A percentile compares a stretch with the other conserved stretches of the same genome.
Evolutionary conservation across 345 rosid genomes (phyloP).

Genomic region (Hibiscus tridactylites): DNA sequence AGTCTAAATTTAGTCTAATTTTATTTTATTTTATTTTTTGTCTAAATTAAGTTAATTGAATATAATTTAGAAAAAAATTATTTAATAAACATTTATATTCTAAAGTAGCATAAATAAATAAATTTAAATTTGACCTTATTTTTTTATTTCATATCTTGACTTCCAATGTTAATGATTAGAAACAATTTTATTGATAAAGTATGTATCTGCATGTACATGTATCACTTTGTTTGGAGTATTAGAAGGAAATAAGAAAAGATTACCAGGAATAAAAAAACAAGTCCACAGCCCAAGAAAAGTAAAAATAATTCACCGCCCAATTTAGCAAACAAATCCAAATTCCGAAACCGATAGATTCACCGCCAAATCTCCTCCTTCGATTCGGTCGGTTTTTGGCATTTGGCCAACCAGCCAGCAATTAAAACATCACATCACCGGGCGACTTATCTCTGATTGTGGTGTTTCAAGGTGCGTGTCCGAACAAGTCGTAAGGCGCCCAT

Average conservation of each 20-base stretch:
- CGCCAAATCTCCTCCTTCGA: background rate
- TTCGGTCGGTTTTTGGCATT: slow-evolving; percentile 11
- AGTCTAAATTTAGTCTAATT: too few relatives aligned
- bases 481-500: slow-evolving; percentile 84
- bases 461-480: slow-evolving; percentile 38
- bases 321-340: background rate
- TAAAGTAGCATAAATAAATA: too few relatives aligned
- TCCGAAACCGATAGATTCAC: background rate
- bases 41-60: too few relatives aligned
- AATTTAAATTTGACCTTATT: too few relatives aligned
- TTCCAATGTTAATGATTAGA: too few relatives aligned
- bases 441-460: background rate
- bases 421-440: slow-evolving; percentile 3
- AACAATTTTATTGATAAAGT: too few relatives aligned
- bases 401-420: background rate
- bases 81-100: too few relatives aligned
- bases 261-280: too few relatives aligned
- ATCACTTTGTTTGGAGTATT: background rate
- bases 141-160: too few relatives aligned
- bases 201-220: background rate
- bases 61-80: too few relatives aligned
- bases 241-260: background rate
- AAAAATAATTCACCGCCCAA: background rate
- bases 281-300: too few relatives aligned
- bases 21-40: too few relatives aligned